Percentiles rank a stretch among this genome's conserved stretches.
Evolutionary conservation across 257 asterid species (phyloP).

Genomic region (Solanum dulcamara): DNA sequence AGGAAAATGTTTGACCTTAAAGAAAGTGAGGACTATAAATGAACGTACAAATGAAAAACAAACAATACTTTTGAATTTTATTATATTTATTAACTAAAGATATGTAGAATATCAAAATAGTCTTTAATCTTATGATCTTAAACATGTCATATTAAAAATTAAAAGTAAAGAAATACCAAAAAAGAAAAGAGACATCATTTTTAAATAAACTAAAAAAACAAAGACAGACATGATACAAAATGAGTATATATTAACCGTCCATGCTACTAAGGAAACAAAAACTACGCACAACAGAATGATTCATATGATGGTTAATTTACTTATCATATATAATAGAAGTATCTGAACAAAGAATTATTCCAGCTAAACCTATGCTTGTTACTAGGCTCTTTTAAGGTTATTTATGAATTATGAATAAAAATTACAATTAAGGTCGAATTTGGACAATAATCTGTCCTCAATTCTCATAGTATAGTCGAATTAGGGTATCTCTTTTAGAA

Average conservation of each 20-base stretch:
- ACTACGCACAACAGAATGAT: background rate
- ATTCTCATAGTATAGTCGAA: background rate
- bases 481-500: too few species aligned
- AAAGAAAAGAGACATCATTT: too few species aligned
- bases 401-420: background rate
- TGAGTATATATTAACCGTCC: background rate
- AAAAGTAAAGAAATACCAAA: too few species aligned
- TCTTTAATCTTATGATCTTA: too few species aligned
- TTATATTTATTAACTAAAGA: too few species aligned
- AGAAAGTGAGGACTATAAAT: too few species aligned
- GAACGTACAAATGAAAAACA: too few species aligned
- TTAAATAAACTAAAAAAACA: too few species aligned
- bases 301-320: background rate
- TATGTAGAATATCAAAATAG: accelerated
- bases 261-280: background rate
- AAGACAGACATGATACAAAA: too few species aligned
- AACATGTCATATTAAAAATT: too few species aligned
- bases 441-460: background rate
- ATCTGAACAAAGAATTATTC: background rate
- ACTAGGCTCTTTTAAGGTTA: background rate
- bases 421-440: background rate
- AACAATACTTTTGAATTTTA: too few species aligned
- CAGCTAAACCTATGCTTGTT: background rate
- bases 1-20: too few species aligned
- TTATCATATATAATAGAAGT: background rate